Evolutionary conservation across 1,284 basidiomycete genomes (phyloP), one percentile per base, ranked within the genome.

Genomic region (Melampsora americana): DNA sequence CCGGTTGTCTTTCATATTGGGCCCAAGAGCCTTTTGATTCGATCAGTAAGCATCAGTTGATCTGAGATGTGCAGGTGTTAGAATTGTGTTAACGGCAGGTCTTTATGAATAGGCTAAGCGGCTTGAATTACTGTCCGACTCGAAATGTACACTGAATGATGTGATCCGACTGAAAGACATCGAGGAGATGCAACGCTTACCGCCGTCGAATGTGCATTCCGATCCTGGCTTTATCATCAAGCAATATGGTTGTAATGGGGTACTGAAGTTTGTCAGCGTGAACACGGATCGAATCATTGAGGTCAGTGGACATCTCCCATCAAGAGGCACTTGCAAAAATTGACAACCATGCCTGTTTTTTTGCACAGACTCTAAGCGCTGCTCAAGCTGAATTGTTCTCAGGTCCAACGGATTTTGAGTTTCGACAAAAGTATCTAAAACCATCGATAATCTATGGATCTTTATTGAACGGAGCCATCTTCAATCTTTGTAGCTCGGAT

Each of bases 181-280:
- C 39, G 72, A 75, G 42, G 72, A 75, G 42, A 75, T 87, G 95
- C 79, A 83, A 93, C 66, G 93, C 94, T 80, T 90, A 90, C 82
- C 72, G 4, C 66, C 72, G 18, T 75, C 72, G 12, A 75, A 68
- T 32, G 66, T 75, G 2, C 72, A 75, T 50, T 59, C 66, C 5
- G 72, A 75, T 48, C 66, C 72, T 35, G 72, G 72, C 2, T 75
- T 75, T 48, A 62, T 68, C 39, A 67, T 75, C 48, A 75, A 68
- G 35, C 72, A 75, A 50, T 68, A 75, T 53, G 72, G 72, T 26
- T 75, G 50, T 30, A 44, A 44, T 16, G 72, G 53, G 20, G 48
- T 66, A 0, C 18, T 75, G 66, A 75, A 68, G 30, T 75, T 75
- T 30, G 72, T 75, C 28, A 75, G 72, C 59, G 72, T 75, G 18